phyloP scores from a whole-genome alignment of 371 early-diverging fungal species.

The Lichtheimia ramosa region DNA sequence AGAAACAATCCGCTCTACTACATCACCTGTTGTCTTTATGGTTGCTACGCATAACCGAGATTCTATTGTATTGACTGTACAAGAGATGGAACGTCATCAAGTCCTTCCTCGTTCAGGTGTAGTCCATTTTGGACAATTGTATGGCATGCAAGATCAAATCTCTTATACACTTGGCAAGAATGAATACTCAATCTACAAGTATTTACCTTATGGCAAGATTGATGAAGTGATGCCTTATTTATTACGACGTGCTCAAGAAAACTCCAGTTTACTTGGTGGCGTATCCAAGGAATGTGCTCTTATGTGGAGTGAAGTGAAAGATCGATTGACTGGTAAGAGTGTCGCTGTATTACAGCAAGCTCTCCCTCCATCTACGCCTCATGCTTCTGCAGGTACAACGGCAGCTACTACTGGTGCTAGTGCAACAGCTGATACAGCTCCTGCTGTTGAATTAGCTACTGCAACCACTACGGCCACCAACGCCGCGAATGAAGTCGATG shows the following conservation, averaged over 20 bases:
- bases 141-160: constrained; percentile 86
- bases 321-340: neutral
- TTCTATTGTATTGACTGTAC: constrained; percentile 67
- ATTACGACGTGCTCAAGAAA: constrained; percentile 94
- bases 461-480: neutral
- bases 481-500: neutral
- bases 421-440: no score
- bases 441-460: neutral
- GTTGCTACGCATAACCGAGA: constrained; percentile 92
- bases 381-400: no score
- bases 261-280: constrained; percentile 71
- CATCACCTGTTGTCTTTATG: constrained; percentile 68
- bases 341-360: neutral
- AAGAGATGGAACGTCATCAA: constrained; percentile 62
- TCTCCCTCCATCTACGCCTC: neutral
- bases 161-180: constrained; percentile 73
- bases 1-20: constrained; percentile 26
- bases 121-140: constrained; percentile 91
- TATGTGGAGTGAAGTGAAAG: constrained; percentile 54
- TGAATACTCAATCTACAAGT: constrained; percentile 85
- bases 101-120: constrained; percentile 57
- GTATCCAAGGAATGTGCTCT: constrained; percentile 46
- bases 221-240: constrained; percentile 92
- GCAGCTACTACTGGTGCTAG: no score
- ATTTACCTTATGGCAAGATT: constrained; percentile 85